Base-by-base conservation (phyloP, 2,329 filamentous ascomycete genomes). In the Sporothrix schenckii region DNA sequence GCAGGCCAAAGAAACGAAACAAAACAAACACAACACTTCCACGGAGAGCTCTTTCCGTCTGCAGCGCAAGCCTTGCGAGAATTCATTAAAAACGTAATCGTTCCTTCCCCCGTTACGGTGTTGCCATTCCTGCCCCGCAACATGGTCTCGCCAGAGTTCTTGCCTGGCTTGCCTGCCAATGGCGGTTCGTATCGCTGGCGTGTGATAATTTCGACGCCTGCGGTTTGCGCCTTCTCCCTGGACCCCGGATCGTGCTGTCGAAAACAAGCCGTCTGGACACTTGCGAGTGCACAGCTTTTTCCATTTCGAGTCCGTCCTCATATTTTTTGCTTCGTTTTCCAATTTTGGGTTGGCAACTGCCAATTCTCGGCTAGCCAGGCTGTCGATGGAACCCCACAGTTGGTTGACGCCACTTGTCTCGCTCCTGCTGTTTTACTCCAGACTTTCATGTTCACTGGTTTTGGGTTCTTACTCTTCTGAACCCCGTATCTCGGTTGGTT, bases 361-460 rank as follows among this genome's bases (percentile, higher is more conserved):
- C 27, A 34, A 52, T 34, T 66, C 10, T 52, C 61, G 61, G 61
- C 47, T 66, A 53, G 24, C 27, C 19, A 44, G 52, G 34, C 63
- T 52, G 47, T n/a, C 47, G 56, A 69, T 39, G 47, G 19, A 69
- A 69, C 56, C 56, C 66, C 54, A 58, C 54, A 41, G 41, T 49
- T 49, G 66, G 53, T 54, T 41, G 21, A 14, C 44, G 52, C 49
- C 34, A 30, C n/a, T 47, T n/a, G 30, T 34, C 34, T 34, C 24
- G 44, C 27, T 21, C 61, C 44, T 65, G 58, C 58, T 44, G 41
- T 16, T 34, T 34, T 34, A 34, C 34, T 34, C 34, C 34, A 34
- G 34, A 63, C 58, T 63, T 63, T 21, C 58, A 63, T 16, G 39
- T 47, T 61, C 11, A 4, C 16, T 47, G 39, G 58, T 39, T 21